Evolutionary conservation across 352 stramenopile genomes (phyloP), one percentile per base, ranked within the genome.

Genomic region (Phytophthora litchii): DNA sequence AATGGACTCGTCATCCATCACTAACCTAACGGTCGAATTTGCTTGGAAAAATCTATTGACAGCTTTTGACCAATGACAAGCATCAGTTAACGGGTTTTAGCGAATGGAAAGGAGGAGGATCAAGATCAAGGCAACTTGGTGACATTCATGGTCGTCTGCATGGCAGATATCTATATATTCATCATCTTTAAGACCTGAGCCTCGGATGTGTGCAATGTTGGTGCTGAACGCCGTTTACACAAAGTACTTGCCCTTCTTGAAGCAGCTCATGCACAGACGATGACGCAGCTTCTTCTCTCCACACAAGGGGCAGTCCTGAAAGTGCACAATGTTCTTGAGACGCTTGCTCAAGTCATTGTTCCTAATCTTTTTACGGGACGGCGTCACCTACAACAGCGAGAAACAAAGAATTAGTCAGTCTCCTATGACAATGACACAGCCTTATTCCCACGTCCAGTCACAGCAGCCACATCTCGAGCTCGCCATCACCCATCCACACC

Each of bases 161-260:
- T 42, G 13, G 27, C 48, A 65, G 50, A 64, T 35, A 67, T 67
- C 57, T 72, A 69, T 73, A 73, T 61, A 73, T 69, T 72, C 52
- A 65, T 69, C 52, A 25, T 67, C 21, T 21, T 17, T 46, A 29
- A 17, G 25, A 25, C 14, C 12, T 34, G 34, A 41, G 21, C 25
- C 27, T 44, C 17, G 48, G 52, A 49, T 47, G 44, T 53, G 27
- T 25, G 44, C 10, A 16, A 42, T 47, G 54, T 29, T 60, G 32
- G 10, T 20, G 19, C 20, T 12, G 43, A 27, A 16, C 25, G 44
- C 27, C n/a, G 34, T 59, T 67, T 89, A 92, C 60, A 88, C 81
- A 75, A 95, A 95, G 74, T 95, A 95, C 67, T 86, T 93, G 78
- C 86, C 86, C 78, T 95, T 94, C 80, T 95, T 95, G 76, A 91